Evolutionary conservation across 257 asterid species (phyloP).

Genomic region (Paulownia fortunei): DNA sequence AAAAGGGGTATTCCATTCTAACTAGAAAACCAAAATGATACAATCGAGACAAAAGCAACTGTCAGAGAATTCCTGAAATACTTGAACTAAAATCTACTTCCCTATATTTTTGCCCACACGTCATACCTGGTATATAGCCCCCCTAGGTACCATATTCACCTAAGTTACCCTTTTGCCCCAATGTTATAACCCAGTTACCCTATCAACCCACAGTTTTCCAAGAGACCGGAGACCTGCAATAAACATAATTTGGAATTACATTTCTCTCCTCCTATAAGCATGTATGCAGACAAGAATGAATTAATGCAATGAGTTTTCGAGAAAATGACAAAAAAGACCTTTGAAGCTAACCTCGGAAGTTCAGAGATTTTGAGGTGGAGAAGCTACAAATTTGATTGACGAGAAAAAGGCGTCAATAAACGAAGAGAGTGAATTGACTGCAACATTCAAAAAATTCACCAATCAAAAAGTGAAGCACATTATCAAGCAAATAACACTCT

Average conservation of each 20-base stretch:
- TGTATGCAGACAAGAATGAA: conserved; percentile 1
- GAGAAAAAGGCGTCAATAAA: neutral
- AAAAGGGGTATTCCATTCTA: conserved; percentile 54
- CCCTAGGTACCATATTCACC: conserved; percentile 25
- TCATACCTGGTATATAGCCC: conserved; percentile 15
- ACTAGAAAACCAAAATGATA: conserved; percentile 1
- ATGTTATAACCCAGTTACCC: neutral
- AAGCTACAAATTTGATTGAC: conserved; percentile 6
- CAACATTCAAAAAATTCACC: conserved; percentile 3
- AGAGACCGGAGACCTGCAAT: conserved; percentile 30
- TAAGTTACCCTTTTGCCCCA: conserved; percentile 12
- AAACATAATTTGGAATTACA: conserved; percentile 23
- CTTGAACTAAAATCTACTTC: conserved; percentile 23
- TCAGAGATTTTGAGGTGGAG: neutral
- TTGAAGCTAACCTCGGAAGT: conserved; percentile 26
- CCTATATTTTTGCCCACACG: conserved; percentile 6
- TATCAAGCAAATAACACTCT: neutral
- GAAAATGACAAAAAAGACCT: neutral
- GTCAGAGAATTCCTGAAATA: conserved; percentile 25
- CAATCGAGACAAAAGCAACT: neutral
- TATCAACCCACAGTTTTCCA: conserved; percentile 15
- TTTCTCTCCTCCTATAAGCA: conserved; percentile 27
- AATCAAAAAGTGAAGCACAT: neutral
- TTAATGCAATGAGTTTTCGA: neutral
- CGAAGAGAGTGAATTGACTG: neutral